Evolutionary conservation across 371 early-diverging fungal genomes (phyloP).

Genomic region (Apophysomyces ossiformis): DNA sequence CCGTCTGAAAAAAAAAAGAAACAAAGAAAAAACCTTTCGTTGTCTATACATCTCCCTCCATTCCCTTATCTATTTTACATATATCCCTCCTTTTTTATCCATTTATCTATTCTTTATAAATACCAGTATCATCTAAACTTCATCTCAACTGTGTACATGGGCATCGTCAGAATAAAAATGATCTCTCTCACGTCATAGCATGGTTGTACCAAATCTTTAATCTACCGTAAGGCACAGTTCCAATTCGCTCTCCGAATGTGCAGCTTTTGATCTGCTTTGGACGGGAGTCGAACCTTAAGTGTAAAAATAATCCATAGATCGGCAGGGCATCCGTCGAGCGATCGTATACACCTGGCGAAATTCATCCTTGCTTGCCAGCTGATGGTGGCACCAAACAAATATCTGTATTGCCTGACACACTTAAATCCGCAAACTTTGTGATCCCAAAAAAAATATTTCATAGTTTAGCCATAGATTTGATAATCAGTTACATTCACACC

Average conservation of each 20-base stretch:
- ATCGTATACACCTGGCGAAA: too few species aligned
- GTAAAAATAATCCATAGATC: neutral
- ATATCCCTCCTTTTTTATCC: neutral
- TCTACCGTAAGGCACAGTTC: neutral
- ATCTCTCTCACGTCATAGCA: neutral
- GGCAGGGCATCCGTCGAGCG: too few species aligned
- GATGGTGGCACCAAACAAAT: too few species aligned
- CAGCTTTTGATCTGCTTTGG: neutral
- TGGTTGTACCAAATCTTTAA: neutral
- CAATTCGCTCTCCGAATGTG: neutral
- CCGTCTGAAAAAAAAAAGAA: neutral
- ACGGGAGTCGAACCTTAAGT: neutral
- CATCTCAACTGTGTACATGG: slow-evolving; percentile 4
- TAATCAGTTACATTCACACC: too few species aligned
- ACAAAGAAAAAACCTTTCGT: neutral
- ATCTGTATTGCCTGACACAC: too few species aligned
- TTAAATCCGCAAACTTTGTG: too few species aligned
- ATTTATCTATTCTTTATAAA: neutral
- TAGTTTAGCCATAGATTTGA: too few species aligned
- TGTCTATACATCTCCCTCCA: neutral
- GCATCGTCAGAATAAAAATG: slow-evolving; percentile 11
- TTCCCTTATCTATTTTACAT: neutral
- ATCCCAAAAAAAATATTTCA: too few species aligned
- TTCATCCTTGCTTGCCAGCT: too few species aligned
- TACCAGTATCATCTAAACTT: neutral